Evolutionary conservation across 1,284 basidiomycete genomes (phyloP), one percentile per base, ranked within the genome.

Genomic region (Moesziomyces sp.): DNA sequence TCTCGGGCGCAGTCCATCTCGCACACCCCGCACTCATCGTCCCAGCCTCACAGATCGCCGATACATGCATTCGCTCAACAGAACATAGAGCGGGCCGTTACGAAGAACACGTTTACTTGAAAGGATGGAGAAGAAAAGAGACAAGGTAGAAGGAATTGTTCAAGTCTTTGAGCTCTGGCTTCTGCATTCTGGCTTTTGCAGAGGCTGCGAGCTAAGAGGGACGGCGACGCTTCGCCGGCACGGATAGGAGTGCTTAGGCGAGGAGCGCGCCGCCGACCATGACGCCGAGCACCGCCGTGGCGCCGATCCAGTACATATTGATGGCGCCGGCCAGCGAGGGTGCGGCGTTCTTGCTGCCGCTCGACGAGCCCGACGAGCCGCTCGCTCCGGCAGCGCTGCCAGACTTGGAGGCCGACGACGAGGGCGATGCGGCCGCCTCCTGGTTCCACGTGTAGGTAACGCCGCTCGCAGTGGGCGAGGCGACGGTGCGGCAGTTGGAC

Each of bases 361-460:
- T 35, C 21, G 59, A 52, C 10, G 58, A 51, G 3, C 52, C 44
- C 0, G 52, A 55, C n/a, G 58, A 18, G 14, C 13, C 19, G 30
- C 30, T 30, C 24, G 24, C 24, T 30, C 30, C 30, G 19, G n/a
- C 19, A 11, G 30, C 47, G 43, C 47, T 21, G 44, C 18, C 21
- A 8, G 56, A 38, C 23, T 50, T 47, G 49, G 58, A 18, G 40
- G 52, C 30, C 30, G 58, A 33, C 7, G 58, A 8, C 8, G 57
- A 23, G 8, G 62, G 33, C 9, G 62, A 52, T 19, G 65, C 65
- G 1, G 66, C 56, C 14, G 66, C 57, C 42, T 46, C 46, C 56
- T 78, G 71, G 46, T 67, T 74, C 79, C 79, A 82, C 6, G 56
- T 58, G 57, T 80, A 82, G 2, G 78, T 80, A n/a, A 79, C 79